Conservation (phyloP, 2,329 filamentous ascomycete species). For the Trichophyton verrucosum region DNA sequence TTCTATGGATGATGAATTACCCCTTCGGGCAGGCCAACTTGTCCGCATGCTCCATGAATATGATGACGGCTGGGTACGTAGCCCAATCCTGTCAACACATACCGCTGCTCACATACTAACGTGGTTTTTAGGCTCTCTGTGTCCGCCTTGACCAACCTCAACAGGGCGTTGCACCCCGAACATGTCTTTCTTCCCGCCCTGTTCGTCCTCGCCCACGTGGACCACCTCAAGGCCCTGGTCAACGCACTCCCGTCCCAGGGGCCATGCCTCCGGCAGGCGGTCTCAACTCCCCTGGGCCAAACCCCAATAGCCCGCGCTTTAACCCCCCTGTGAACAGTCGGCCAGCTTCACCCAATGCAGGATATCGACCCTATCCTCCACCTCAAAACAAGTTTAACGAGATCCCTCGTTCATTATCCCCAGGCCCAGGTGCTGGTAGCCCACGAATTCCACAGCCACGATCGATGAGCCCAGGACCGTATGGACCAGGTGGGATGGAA, state of each 20-base stretch:
- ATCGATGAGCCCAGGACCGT: conserved; percentile 35
- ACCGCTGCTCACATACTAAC: conserved; percentile 22
- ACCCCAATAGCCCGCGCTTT: conserved; percentile 16
- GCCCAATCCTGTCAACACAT: not conserved
- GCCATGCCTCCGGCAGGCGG: conserved; percentile 19
- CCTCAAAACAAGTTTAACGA: conserved; percentile 14
- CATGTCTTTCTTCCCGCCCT: conserved; percentile 81
- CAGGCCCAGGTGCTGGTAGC: conserved; percentile 17
- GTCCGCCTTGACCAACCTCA: conserved; percentile 78
- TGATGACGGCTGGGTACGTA: conserved; percentile 90
- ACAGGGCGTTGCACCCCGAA: conserved; percentile 87
- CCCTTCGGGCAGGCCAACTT: conserved; percentile 65
- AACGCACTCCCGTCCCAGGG: conserved; percentile 22
- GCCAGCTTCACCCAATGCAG: conserved; percentile 23
- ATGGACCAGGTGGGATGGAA: conserved; percentile 31
- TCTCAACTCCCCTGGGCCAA: conserved; percentile 17
- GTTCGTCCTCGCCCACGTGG: conserved; percentile 64
- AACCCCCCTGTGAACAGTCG: conserved; percentile 22
- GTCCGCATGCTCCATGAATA: conserved; percentile 89
- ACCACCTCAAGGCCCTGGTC: conserved; percentile 23
- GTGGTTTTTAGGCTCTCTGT: conserved; percentile 59
- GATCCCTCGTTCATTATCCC: conserved; percentile 20
- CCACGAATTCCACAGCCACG: conserved; percentile 30
- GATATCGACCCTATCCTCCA: conserved; percentile 20
- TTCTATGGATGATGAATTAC: conserved; percentile 83